Base-by-base conservation (phyloP, 2,329 filamentous ascomycete species). In the Cladosporium sp. region DNA sequence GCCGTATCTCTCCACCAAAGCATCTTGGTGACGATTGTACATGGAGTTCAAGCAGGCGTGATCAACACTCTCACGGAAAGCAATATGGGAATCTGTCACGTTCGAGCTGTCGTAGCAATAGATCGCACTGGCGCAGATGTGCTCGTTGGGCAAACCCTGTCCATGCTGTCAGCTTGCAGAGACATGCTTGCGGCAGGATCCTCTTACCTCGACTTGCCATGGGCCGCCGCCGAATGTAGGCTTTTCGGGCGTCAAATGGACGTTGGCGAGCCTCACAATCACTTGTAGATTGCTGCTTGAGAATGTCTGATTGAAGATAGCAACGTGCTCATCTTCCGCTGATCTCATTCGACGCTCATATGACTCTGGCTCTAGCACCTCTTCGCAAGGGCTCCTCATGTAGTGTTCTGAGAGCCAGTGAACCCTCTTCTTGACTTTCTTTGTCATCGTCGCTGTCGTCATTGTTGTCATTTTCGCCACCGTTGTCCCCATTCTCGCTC, bases 71-170 rank as follows among this genome's bases (percentile, higher is more conserved):
- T 69, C 79, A 6, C 77, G 78, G 65, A 87, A 85, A 2, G 72
- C 70, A 3, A 88, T 74, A 4, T 64, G 65, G 44, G 75, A 77
- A 1, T 80, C 74, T 0, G 79, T 80, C 48, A 87, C 79, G 66
- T 89, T 89, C 0, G 83, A 77, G 50, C 68, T 73, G 58, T 85
- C 81, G 61, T 83, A 83, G 68, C 85, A 85, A 68, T 84, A 85
- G 15, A 88, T 71, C 0, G 84, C 81, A 0, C 83, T 84, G 0
- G 83, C 83, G 61, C 78, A 80, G 36, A 89, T 86, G 61, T 80
- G 81, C 68, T 89, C 85, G 63, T 88, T 88, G 71, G 74, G 64
- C 25, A 61, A 62, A 7, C 74, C 47, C 32, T 36, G 13, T 3
- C 1, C 20, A 3, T 32, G 19, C 12, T 2, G 20, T 40, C 10